A percentile compares a stretch with the other conserved stretches of the same genome.
Conservation (phyloP, 129 eudicot species). For the Pulicaria dysenterica region DNA sequence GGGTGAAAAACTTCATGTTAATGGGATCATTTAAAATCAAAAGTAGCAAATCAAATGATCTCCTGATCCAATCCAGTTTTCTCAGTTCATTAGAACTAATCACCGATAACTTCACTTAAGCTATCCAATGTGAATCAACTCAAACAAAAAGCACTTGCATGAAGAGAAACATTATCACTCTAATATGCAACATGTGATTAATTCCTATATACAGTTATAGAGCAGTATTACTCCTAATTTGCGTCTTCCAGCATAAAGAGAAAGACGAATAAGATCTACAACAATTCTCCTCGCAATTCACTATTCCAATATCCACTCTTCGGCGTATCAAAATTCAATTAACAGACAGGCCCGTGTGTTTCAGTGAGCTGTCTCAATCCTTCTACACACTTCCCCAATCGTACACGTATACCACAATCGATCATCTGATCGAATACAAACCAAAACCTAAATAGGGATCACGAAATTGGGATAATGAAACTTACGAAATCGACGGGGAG, state of each 20-base stretch:
- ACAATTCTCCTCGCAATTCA: conserved; percentile 6
- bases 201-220: neutral
- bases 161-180: neutral
- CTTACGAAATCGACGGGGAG: conserved; percentile 58
- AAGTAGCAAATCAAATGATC: neutral
- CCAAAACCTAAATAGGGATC: conserved; percentile 13
- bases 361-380: neutral
- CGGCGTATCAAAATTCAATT: neutral
- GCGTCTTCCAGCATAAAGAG: neutral
- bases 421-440: neutral
- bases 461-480: neutral
- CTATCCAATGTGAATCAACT: conserved; percentile 7
- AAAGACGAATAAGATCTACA: conserved; percentile 8
- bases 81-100: neutral
- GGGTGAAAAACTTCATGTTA: neutral
- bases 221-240: neutral
- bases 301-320: conserved; percentile 4
- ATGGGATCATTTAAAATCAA: neutral
- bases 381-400: neutral
- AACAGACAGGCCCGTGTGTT: neutral
- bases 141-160: neutral
- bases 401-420: neutral
- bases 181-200: neutral
- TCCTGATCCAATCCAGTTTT: neutral
- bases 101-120: neutral